These are phyloP conservation scores for Neocallimastix lanati DNA, from an alignment of 192 early-diverging fungal genomes.

Conservation along the genomic window DNA sequence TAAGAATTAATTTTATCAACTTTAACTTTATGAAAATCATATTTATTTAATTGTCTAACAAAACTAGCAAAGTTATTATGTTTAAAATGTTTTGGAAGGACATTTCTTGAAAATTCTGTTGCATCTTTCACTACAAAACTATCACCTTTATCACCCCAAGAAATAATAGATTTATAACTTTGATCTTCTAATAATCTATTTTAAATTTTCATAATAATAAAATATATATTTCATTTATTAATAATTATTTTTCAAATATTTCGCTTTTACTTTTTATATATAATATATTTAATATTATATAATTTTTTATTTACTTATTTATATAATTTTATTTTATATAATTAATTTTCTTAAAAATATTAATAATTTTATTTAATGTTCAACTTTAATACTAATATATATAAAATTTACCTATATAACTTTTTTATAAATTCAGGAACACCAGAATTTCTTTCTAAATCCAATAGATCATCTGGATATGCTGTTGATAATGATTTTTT, in stretches of 20 bases:
- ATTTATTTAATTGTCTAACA: conserved; percentile 55
- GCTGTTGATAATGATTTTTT: not conserved
- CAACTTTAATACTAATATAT: too few relatives aligned
- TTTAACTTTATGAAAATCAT: conserved; percentile 58
- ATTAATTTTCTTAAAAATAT: too few relatives aligned
- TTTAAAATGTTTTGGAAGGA: conserved; percentile 75
- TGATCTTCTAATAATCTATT: conserved; percentile 53
- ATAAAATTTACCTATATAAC: not conserved
- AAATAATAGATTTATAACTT: conserved; percentile 28
- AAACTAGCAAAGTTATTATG: conserved; percentile 31
- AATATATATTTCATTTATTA: too few relatives aligned
- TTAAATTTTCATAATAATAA: too few relatives aligned
- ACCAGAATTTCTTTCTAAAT: not conserved
- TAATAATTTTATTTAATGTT: too few relatives aligned
- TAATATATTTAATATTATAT: too few relatives aligned
- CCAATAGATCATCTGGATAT: not conserved
- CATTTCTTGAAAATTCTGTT: conserved; percentile 54
- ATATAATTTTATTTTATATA: too few relatives aligned
- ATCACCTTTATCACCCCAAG: conserved; percentile 67
- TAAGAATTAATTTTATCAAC: conserved; percentile 14
- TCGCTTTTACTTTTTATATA: too few relatives aligned
- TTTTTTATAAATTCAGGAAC: not conserved
- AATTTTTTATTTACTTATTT: too few relatives aligned
- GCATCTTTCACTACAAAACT: conserved; percentile 76
- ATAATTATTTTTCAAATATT: too few relatives aligned